These are phyloP conservation scores for Anastatica hierochuntica DNA, from an alignment of 345 rosid genomes.

Conservation along the genomic window DNA sequence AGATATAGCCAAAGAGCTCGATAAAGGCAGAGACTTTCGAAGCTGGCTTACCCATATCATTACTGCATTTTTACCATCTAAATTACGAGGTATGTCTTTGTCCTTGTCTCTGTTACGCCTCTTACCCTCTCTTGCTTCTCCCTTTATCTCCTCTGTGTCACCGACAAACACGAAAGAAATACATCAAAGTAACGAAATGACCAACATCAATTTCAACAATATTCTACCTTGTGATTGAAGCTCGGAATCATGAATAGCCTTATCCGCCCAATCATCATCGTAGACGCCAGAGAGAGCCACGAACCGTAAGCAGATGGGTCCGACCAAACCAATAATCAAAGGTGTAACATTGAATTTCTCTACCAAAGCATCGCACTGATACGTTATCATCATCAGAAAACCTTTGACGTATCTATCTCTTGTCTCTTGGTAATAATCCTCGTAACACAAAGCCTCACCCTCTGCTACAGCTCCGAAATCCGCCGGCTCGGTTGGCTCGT, in stretches of 20 bases:
- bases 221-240: constrained; percentile 17
- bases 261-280: constrained; percentile 52
- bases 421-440: constrained; percentile 55
- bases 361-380: constrained; percentile 66
- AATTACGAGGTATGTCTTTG: constrained; percentile 37
- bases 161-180: not conserved
- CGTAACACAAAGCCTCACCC: constrained; percentile 22
- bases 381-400: constrained; percentile 55
- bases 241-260: constrained; percentile 47
- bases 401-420: constrained; percentile 69
- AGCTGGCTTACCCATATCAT: constrained; percentile 51
- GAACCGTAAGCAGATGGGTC: constrained; percentile 50
- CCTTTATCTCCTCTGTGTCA: not conserved
- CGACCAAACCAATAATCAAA: constrained; percentile 46
- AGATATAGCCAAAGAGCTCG: constrained; percentile 55
- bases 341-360: constrained; percentile 46
- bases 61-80: constrained; percentile 51
- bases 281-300: constrained; percentile 39
- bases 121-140: constrained; percentile 25
- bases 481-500: constrained; percentile 35
- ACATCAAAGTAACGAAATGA: not conserved
- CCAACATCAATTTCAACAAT: too few species aligned
- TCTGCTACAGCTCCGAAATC: constrained; percentile 34
- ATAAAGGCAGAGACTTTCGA: constrained; percentile 41
- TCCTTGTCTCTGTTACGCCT: constrained; percentile 11